Evolutionary conservation across 2,329 filamentous ascomycete genomes (phyloP), one percentile per base, ranked within the genome.

Genomic region (Sporothrix humicola): DNA sequence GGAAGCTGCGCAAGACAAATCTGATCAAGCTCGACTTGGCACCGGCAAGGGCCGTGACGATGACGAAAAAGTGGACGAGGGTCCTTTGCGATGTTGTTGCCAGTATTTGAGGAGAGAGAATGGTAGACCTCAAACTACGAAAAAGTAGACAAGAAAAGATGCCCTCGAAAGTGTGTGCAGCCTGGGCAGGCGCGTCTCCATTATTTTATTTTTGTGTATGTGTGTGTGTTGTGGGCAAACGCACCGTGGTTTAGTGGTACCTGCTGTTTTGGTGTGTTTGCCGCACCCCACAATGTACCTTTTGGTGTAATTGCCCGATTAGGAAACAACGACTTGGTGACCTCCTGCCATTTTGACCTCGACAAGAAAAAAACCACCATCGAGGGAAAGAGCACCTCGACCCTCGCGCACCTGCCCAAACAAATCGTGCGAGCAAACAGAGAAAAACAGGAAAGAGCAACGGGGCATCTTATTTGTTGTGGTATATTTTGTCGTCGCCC

Each of bases 321-420:
- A 56, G 66, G 66, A 69, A 69, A 69, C 23, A 69, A 50, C 66
- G 56, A 69, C 26, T 50, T 56, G 50, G 13, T 69, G 65, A 52
- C 66, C 44, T 68, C 46, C 63, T 68, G n/a, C 7, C 44, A 37
- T 26, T 48, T 66, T 66, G 31, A 37, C 61, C 61, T 66, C n/a
- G 6, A 9, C 56, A 26, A 20, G 10, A 26, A n/a, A 12, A 48
- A 4, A 56, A 12, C 6, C 52, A 20, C 52, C 20, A 56, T 37
- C 31, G 31, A 37, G 31, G 31, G 31, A 37, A 37, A 37, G 31
- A 37, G 31, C 31, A 37, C 2, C 31, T 37, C 31, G 31, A 37
- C 31, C 31, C 31, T 37, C 31, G 31, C 31, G 5, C 56, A n/a
- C 13, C 4, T 26, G 23, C 23, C 10, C 54, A 8, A 26, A 12